Evolutionary conservation across 768 basidiomycete genomes (phyloP), one percentile per base, ranked within the genome.

Genomic region (Collybiopsis luxurians): DNA sequence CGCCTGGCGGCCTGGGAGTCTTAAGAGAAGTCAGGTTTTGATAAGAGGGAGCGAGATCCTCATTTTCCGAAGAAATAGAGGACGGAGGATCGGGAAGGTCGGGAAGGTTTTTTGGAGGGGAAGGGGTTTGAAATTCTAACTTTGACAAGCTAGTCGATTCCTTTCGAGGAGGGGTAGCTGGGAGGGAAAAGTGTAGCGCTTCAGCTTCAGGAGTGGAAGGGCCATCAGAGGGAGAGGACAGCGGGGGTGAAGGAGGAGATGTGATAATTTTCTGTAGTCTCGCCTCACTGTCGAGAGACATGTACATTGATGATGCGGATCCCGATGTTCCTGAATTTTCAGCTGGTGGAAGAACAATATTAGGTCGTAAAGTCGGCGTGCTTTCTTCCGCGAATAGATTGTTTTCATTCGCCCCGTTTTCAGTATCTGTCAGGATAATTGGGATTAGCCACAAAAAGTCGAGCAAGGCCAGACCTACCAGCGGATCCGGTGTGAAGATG

Each of bases 21-120:
- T 78, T 74, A 51, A 67, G 54, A 17, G 67, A 59, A 2, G 72
- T 67, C 19, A 63, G 30, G 56, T 72, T 64, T 24, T 55, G 58
- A 38, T 58, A 64, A 54, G 58, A 59, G 66, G 67, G 38, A 60
- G 57, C 69, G 50, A 53, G 67, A 63, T 58, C 72, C 68, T 66
- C 76, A 42, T 83, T 80, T 31, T 81, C 81, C 13, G 79, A 78
- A 10, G 81, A 80, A n/a, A 86, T 23, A 12, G 24, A 53, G 4
- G 78, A 79, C 2, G 87, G 85, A 2, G 84, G 85, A 17, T 70
- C 84, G 12, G 87, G 87, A 47, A 90, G 80, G 6, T 86, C 86
- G 10, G 87, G 85, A 57, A 87, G 74, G 44, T 75, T 79, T 40
- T 72, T 73, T 1, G 85, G 83, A 28, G 88, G 85, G 1, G 87